Base-by-base conservation (phyloP, 2,329 filamentous ascomycete genomes). In the Diaporthe australafricana region DNA sequence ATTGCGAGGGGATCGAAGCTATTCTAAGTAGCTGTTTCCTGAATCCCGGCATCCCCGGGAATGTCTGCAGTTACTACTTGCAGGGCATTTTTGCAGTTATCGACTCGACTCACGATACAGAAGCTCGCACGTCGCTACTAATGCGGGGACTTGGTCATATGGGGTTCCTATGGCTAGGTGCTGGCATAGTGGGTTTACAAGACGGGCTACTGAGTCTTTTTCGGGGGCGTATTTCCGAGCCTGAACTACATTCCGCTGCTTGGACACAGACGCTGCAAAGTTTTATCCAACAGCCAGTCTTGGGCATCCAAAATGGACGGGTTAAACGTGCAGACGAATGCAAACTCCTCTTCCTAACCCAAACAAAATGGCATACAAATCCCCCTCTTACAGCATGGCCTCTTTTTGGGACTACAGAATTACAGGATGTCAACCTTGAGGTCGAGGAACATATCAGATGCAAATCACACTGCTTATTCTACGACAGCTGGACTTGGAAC, bases 221-320 rank as follows among this genome's bases (percentile, higher is more conserved):
- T 22, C 56, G 56, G 9, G 5, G 8, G 9, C 6, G 25, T 4
- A 32, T 32, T 9, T n/a, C 38, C 2, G 25, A 62, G 17, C 17
- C 56, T 25, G 38, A 47, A 22, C 6, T 60, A 3, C 38, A 47
- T 40, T 62, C 56, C 22, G 25, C 56, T 47, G 25, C 56, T 20
- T 62, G 56, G 56, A 62, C 40, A 7, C 56, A 47, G 25, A 62
- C 56, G 20, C 56, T 62, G 56, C 56, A 62, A 20, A 47, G 38
- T 5, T 62, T 32, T 11, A 22, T 62, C 11, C 40, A 47, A 32
- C 8, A 62, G 56, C 25, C 40, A 9, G 40, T 62, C 20, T 47
- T 16, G 40, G 56, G 56, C 17, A 16, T 62, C 0, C 56, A 32
- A 62, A 32, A 62, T 32, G 56, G 56, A 47, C 40, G 40, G 32